Base-by-base conservation (phyloP, 306 rosid species). In the Dalbergia cultrata region DNA sequence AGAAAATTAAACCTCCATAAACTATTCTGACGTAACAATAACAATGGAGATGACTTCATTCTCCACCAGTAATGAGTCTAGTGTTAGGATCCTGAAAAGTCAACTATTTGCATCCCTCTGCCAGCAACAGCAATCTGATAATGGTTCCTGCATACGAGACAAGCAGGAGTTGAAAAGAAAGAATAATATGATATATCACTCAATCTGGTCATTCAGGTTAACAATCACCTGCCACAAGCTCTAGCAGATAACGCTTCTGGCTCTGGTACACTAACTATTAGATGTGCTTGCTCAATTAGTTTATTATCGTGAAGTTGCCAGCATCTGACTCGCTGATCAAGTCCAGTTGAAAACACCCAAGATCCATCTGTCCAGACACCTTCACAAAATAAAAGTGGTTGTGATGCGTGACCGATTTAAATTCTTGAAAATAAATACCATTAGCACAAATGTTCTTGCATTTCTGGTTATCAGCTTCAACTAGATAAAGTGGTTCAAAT, bases 291-390 rank as follows among this genome's bases (percentile, higher is more conserved):
- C 91, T 95, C 97, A 1, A 80, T 76, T 31, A 95, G 80, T 80
- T 87, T 91, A 66, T 77, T 79, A 52, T 75, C 88, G 72, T 64
- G 82, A 66, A 93, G 61, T 72, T 56, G 70, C 99, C 99, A 95
- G 86, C 99, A 93, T 75, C 99, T 86, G 77, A 95, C 82, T 49
- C 99, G 92, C 86, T 95, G 99, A 92, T 95, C 98, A 68, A 95
- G 94, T 82, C 99, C 99, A 37, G 99, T 85, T 1, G 99, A 95
- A 75, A 95, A 95, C 68, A 90, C 94, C 99, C 99, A 95, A 67
- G 89, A 83, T 47, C 99, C 94, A 7, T 93, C 97, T n/a, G 98
- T 93, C 99, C 98, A 93, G 66, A 91, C 95, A 88, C 98, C 98
- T 95, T 75, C 82, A 87, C 26, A 64, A 73, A 89, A 22, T 26